Conservation (phyloP, 768 basidiomycete species). For the Boletus subcaerulescens region DNA sequence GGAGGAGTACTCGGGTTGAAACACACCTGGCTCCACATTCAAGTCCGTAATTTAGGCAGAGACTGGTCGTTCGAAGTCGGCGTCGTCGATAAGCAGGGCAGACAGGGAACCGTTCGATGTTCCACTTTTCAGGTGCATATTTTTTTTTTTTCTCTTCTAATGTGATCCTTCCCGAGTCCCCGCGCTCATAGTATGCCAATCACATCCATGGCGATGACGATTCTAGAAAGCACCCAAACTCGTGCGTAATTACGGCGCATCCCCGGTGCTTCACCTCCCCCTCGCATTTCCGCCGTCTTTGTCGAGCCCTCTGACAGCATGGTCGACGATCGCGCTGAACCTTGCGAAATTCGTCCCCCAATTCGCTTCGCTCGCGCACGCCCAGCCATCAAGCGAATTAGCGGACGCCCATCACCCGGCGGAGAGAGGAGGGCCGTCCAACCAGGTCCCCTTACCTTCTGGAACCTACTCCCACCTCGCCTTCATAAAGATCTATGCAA, state of each 20-base stretch:
- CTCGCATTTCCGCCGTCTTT: constrained; percentile 58
- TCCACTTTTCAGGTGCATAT: constrained; percentile 76
- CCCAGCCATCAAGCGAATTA: constrained; percentile 20
- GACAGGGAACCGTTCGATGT: constrained; percentile 58
- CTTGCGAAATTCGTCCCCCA: constrained; percentile 58
- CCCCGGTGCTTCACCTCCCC: constrained; percentile 69
- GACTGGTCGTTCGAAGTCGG: constrained; percentile 79
- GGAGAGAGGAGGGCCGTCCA: constrained; percentile 18
- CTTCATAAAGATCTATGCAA: constrained; percentile 76
- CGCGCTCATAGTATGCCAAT: background rate
- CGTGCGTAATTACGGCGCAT: constrained; percentile 35
- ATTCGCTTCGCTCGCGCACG: constrained; percentile 51
- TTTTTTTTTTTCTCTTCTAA: background rate
- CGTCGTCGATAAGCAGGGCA: constrained; percentile 59
- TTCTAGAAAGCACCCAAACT: constrained; percentile 55
- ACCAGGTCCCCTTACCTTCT: constrained; percentile 38
- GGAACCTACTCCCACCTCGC: constrained; percentile 62
- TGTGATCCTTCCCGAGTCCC: background rate
- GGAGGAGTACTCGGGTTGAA: constrained; percentile 51
- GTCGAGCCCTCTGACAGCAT: constrained; percentile 59
- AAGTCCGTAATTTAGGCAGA: constrained; percentile 63
- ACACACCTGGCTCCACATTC: constrained; percentile 73
- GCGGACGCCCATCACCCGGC: constrained; percentile 21
- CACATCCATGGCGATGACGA: constrained; percentile 5
- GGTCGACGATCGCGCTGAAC: constrained; percentile 63